phyloP scores from a whole-genome alignment of 1,139 yeast species.

The Scheffersomyces illinoinensis region DNA sequence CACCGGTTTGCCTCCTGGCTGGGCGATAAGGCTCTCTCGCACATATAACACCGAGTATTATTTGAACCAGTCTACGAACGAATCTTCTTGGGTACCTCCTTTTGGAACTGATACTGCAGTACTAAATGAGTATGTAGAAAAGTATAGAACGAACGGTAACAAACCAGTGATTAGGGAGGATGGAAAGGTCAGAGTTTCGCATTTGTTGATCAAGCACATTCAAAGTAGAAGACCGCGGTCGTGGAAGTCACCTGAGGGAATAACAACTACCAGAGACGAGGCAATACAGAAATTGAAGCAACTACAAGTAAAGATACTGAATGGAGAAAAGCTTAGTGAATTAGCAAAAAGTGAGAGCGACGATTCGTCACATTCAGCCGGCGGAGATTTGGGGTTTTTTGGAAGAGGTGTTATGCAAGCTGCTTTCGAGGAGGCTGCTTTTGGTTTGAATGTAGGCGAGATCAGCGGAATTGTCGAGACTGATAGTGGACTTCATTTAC shows the following conservation, averaged over 20 bases:
- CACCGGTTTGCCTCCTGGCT: conserved; percentile 79
- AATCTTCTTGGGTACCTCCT: conserved; percentile 89
- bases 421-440: conserved; percentile 81
- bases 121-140: conserved; percentile 53
- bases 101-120: conserved; percentile 66
- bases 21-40: conserved; percentile 76
- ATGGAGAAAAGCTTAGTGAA: conserved; percentile 67
- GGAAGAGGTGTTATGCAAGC: conserved; percentile 93
- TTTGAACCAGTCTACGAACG: conserved; percentile 62
- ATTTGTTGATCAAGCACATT: conserved; percentile 74
- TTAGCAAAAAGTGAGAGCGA: conserved; percentile 82
- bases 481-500: conserved; percentile 86
- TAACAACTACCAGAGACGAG: conserved; percentile 78
- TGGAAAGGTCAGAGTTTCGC: conserved; percentile 47
- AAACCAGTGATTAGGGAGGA: conserved; percentile 56
- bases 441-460: conserved; percentile 75
- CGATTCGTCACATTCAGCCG: conserved; percentile 77
- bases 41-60: conserved; percentile 82
- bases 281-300: conserved; percentile 63
- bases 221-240: conserved; percentile 86
- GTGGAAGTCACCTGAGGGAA: conserved; percentile 71
- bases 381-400: conserved; percentile 87
- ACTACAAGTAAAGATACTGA: conserved; percentile 57
- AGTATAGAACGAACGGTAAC: conserved; percentile 48
- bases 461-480: conserved; percentile 78